These are phyloP conservation scores for Botrytis hyacinthi DNA, from an alignment of 2,329 filamentous ascomycete genomes.

Conservation along the genomic window DNA sequence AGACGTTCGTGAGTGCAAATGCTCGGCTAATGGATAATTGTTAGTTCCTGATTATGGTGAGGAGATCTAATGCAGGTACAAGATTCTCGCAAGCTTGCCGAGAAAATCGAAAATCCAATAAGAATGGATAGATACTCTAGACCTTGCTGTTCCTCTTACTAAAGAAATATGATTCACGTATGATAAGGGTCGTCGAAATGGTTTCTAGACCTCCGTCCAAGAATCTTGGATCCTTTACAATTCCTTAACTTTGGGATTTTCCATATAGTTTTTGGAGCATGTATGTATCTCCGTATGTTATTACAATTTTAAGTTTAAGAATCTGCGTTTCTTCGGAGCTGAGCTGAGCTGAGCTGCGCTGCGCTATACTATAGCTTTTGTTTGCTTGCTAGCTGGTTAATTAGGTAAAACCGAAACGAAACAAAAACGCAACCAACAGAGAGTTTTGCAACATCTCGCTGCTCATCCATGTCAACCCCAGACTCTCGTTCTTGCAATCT, in stretches of 20 bases:
- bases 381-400: not conserved
- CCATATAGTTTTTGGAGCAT: not conserved
- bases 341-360: not conserved
- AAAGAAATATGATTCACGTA: not conserved
- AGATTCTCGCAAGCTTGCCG: not conserved
- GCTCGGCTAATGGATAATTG: not conserved
- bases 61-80: conserved; percentile 4
- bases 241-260: not conserved
- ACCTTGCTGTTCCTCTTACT: not conserved
- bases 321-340: not conserved
- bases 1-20: not conserved
- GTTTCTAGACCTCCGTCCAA: not conserved
- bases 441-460: not conserved
- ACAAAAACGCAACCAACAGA: not conserved
- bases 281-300: not conserved
- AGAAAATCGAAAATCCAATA: not conserved
- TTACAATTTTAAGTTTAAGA: not conserved
- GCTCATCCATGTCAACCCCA: conserved; percentile 7
- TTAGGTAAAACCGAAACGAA: not conserved
- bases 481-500: not conserved
- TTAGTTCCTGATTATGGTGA: not conserved
- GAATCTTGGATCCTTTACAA: not conserved
- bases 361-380: not conserved
- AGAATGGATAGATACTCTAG: not conserved
- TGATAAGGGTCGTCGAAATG: not conserved